Conservation (phyloP, 2,329 filamentous ascomycete species). For the Dothistroma septosporum region DNA sequence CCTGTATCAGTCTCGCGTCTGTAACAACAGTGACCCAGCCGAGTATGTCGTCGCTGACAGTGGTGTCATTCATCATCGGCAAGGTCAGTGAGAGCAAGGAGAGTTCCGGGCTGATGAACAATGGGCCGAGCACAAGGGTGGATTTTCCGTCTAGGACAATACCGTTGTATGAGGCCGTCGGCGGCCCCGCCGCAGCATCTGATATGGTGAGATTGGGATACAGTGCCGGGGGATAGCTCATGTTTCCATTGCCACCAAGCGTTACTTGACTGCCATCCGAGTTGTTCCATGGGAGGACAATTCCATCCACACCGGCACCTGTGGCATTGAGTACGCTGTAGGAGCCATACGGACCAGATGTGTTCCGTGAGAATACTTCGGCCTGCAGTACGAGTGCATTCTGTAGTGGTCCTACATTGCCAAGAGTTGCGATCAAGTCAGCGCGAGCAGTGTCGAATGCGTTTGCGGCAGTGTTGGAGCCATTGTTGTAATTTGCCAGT, state of each 20-base stretch:
- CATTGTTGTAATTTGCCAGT: constrained; percentile 48
- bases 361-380: constrained; percentile 65
- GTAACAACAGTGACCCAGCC: constrained; percentile 79
- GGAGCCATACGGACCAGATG: constrained; percentile 49
- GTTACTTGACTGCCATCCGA: constrained; percentile 56
- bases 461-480: constrained; percentile 49
- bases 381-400: constrained; percentile 62
- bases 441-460: constrained; percentile 59
- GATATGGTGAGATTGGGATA: constrained; percentile 70
- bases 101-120: constrained; percentile 66
- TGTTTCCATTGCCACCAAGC: constrained; percentile 54
- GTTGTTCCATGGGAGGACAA: constrained; percentile 60
- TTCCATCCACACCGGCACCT: constrained; percentile 44
- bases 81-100: constrained; percentile 77
- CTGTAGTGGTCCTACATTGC: constrained; percentile 44
- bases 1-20: constrained; percentile 59
- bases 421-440: constrained; percentile 70
- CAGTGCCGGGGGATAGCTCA: constrained; percentile 65
- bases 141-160: constrained; percentile 42
- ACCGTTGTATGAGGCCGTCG: constrained; percentile 42
- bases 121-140: constrained; percentile 70
- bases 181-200: constrained; percentile 35
- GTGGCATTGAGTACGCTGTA: constrained; percentile 64
- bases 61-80: constrained; percentile 67
- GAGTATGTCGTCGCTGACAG: constrained; percentile 57